Evolutionary conservation across 805 yeast genomes (phyloP).

Genomic region (Blastobotrys terrestris): DNA sequence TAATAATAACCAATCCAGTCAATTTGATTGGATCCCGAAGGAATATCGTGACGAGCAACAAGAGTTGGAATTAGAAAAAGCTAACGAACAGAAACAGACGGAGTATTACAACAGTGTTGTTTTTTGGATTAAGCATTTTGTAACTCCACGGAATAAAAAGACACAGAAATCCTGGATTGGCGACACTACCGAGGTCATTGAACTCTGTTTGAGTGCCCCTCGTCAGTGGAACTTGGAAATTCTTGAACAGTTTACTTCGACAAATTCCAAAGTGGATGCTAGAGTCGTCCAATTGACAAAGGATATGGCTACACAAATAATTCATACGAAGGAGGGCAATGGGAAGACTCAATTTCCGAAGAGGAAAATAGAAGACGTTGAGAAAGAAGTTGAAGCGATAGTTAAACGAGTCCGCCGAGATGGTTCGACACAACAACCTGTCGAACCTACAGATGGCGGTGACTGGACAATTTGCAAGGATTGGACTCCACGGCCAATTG

Average conservation of each 20-base stretch:
- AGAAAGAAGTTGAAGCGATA: constrained; percentile 11
- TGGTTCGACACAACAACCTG: neutral
- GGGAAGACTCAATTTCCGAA: neutral
- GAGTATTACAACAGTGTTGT: neutral
- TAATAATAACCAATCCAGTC: neutral
- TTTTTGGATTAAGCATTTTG: constrained; percentile 11
- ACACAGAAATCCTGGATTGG: neutral
- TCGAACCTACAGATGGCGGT: neutral
- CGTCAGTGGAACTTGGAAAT: constrained; percentile 10
- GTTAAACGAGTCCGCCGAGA: constrained; percentile 9
- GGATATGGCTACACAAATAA: constrained; percentile 9
- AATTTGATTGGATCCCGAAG: constrained; percentile 6
- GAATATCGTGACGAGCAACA: neutral
- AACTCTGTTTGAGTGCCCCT: constrained; percentile 3
- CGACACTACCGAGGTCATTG: constrained; percentile 1
- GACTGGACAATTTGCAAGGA: constrained; percentile 12
- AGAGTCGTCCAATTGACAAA: neutral
- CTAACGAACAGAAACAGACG: neutral
- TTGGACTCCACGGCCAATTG: constrained; percentile 20
- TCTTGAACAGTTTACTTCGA: neutral
- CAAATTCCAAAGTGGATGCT: neutral
- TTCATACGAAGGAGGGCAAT: neutral
- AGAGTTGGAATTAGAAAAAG: neutral
- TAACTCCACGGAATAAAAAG: neutral
- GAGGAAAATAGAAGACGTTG: constrained; percentile 6